A percentile compares a stretch with the other conserved stretches of the same genome.
These are phyloP conservation scores for Lolium rigidum DNA, from an alignment of 176 grass and related monocot genomes.

Conservation along the genomic window DNA sequence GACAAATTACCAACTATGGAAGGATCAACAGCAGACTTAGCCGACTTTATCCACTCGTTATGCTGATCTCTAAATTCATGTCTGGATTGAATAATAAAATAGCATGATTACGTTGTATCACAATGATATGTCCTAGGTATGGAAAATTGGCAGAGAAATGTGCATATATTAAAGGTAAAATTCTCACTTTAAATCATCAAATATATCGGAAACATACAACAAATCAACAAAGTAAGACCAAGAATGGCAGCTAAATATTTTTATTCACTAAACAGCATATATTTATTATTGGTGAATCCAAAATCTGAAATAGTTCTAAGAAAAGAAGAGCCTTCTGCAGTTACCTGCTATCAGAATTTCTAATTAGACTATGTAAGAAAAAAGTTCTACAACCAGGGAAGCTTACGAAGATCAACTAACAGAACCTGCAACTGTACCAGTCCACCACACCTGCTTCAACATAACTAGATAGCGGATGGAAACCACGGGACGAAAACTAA, in stretches of 20 bases:
- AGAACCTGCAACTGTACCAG: not conserved
- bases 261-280: slow-evolving; percentile 3
- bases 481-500: not conserved
- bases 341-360: not conserved
- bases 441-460: not conserved
- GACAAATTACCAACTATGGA: slow-evolving; percentile 62
- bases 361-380: not conserved
- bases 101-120: slow-evolving; percentile 31
- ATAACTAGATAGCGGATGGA: not conserved
- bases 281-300: not conserved
- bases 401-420: not conserved
- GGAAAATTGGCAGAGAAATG: slow-evolving; percentile 22
- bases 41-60: slow-evolving; percentile 85
- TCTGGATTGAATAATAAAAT: slow-evolving; percentile 55
- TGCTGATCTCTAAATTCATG: slow-evolving; percentile 88
- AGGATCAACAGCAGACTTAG: slow-evolving; percentile 70
- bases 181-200: slow-evolving; percentile 5
- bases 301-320: slow-evolving; percentile 1
- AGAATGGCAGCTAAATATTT: not conserved
- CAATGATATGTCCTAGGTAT: slow-evolving; percentile 10
- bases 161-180: not conserved
- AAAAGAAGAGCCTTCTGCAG: slow-evolving; percentile 3
- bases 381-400: not conserved
- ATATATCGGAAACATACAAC: slow-evolving; percentile 28
- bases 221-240: not conserved